Evolutionary conservation across 2,329 filamentous ascomycete genomes (phyloP), one percentile per base, ranked within the genome.

Genomic region (Diaporthe eres): DNA sequence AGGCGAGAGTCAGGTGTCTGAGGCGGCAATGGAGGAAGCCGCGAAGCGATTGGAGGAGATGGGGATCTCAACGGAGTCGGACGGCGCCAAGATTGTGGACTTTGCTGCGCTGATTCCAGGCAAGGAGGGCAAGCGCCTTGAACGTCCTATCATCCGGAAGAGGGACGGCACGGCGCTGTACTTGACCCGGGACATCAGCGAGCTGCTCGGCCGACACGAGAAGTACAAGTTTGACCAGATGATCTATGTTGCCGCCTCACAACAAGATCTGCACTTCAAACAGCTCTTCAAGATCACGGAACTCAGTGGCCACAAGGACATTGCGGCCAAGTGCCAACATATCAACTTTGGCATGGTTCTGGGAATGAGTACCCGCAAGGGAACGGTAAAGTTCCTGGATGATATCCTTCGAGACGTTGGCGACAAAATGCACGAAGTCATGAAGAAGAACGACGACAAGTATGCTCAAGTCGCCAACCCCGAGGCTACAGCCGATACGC

Each of bases 351-450:
- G 92, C 57, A 87, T 94, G 80, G 92, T 93, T 0, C 87, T 92
- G 73, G 93, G 90, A 72, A 94, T 93, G 92, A 93, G 88, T 85
- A 94, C 91, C 78, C 91, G 90, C 79, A 92, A 89, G 82, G 93
- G 93, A 77, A 95, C 93, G 0, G 94, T 95, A 80, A 94, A 94
- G 84, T 95, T 94, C 86, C 82, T 91, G 55, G 88, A 93, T 80
- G 92, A 94, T 79, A 95, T 95, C 79, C 88, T 96, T 75, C 88
- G 90, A 55, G 94, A 96, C 80, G 95, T 97, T 10, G 93, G 92
- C 81, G 96, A 98, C 74, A 95, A 96, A 86, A 99, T 99, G 97
- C 96, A 98, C 88, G 95, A 98, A 77, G 95, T 97, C 71, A 99
- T 99, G 97, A 92, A 88, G 85, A 94, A 93, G 87, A 98, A 98